Base-by-base conservation (phyloP, 225 moss, liverwort and hornwort genomes). In the Bryum argenteum region DNA sequence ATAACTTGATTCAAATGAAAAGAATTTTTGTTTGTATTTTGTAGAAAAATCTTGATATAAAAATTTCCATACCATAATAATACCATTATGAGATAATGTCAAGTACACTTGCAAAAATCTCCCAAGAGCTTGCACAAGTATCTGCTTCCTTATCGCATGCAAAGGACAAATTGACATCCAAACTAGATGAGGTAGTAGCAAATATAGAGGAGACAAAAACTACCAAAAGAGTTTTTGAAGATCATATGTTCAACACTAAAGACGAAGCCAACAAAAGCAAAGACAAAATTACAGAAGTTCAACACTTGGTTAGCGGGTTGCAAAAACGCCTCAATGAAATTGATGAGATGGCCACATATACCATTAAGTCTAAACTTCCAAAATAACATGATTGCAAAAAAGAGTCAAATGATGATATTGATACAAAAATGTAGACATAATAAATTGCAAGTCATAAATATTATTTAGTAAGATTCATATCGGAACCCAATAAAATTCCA, bases 111-210 rank as follows among this genome's bases (percentile, higher is more conserved):
- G 28, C 50, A 38, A 79, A 66, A 58, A 59, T 83, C 20, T 79
- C 69, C 76, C 44, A 79, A 70, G 83, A 83, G 55, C 76, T 83
- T 48, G 53, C 58, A 15, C 79, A 79, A 47, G 69, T 79, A 5
- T 79, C 83, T 9, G 66, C 73, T 40, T 62, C 79, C 16, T 64
- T 83, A 12, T 72, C 76, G 20, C 65, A 54, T 50, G 73, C 70
- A 1, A 74, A 83, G 62, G 65, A 83, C 16, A 79, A 80, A 56
- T 77, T 83, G 61, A 66, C 69, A 37, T 40, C 28, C 6, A 79
- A 83, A 37, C 56, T 83, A 17, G 79, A 79, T 28, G 56, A 72
- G 55, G 66, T 77, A 9, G 61, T 77, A 17, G 60, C 76, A 55
- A 76, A 70, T 21, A 61, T 83, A 41, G 66, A 79, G 56, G 42